A percentile compares a stretch with the other conserved stretches of the same genome.
phyloP scores from a whole-genome alignment of 179 eudicot genomes.

The Gypsophila paniculata region DNA sequence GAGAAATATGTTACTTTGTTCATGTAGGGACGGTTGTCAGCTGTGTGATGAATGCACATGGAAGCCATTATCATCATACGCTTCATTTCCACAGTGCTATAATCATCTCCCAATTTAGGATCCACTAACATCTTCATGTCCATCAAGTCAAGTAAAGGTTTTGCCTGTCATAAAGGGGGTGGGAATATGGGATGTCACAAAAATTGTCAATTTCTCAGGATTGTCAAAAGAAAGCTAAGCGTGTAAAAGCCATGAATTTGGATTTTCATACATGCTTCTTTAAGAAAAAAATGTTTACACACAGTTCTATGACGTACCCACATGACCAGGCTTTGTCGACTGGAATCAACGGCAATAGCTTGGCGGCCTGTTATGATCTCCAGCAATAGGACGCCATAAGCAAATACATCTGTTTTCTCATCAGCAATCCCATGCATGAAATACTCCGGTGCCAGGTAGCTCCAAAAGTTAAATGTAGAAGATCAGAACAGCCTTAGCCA shows the following conservation, averaged over 20 bases:
- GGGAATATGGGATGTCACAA: not conserved
- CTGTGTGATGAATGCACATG: conserved; percentile 72
- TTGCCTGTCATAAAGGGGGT: conserved; percentile 51
- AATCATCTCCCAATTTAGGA: conserved; percentile 52
- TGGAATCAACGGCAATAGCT: conserved; percentile 74
- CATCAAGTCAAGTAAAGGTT: conserved; percentile 59
- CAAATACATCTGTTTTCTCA: conserved; percentile 90
- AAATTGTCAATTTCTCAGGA: not conserved
- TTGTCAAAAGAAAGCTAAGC: not conserved
- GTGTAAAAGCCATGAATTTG: not conserved
- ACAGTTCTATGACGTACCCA: conserved; percentile 53
- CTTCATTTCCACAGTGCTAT: conserved; percentile 49
- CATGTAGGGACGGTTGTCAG: conserved; percentile 74
- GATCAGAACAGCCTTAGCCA: not conserved
- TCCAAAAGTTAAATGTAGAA: conserved; percentile 18
- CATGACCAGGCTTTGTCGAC: conserved; percentile 76
- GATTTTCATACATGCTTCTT: not conserved
- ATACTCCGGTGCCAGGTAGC: conserved; percentile 92
- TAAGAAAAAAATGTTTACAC: not conserved
- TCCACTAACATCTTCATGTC: conserved; percentile 63
- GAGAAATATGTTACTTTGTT: conserved; percentile 34
- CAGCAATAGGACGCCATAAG: conserved; percentile 77
- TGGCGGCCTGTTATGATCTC: conserved; percentile 92
- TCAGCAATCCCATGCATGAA: conserved; percentile 85
- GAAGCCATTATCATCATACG: conserved; percentile 65